A percentile compares a stretch with the other conserved stretches of the same genome.
Conservation (phyloP, 2,329 filamentous ascomycete genomes). For the Sclerotinia spermophila region DNA sequence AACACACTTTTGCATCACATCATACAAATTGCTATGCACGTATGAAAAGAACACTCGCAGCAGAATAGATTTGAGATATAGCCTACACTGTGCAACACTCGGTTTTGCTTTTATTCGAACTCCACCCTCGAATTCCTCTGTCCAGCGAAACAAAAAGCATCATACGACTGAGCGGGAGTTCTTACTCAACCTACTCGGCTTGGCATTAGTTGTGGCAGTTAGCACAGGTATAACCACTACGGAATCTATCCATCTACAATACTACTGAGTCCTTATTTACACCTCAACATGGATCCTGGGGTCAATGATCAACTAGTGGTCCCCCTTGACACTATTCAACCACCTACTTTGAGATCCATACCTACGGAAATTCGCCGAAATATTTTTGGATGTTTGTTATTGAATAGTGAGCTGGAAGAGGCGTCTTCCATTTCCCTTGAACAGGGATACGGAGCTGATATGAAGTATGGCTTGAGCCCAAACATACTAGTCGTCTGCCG, state of each 20-base stretch:
- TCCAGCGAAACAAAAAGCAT: background rate
- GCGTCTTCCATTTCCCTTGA: background rate
- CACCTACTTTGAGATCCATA: background rate
- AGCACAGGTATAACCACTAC: background rate
- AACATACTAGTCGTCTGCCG: background rate
- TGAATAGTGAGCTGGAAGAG: background rate
- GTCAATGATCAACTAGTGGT: background rate
- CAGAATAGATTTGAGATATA: background rate
- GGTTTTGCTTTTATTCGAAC: background rate
- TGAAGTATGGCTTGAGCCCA: background rate
- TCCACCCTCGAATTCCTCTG: background rate
- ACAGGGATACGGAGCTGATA: background rate
- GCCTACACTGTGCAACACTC: background rate
- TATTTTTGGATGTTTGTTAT: background rate
- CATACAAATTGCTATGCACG: too few species aligned
- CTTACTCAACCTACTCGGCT: background rate
- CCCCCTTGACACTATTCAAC: background rate
- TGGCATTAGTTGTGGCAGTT: background rate
- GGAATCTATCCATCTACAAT: background rate
- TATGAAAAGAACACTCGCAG: fast-evolving
- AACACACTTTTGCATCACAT: background rate
- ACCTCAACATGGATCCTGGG: background rate
- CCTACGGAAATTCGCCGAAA: background rate
- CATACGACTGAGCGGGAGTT: background rate
- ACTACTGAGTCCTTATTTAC: background rate